A percentile compares a stretch with the other conserved stretches of the same genome.
These are phyloP conservation scores for Penicillium chermesinum DNA, from an alignment of 495 filamentous ascomycete genomes.

Conservation along the genomic window DNA sequence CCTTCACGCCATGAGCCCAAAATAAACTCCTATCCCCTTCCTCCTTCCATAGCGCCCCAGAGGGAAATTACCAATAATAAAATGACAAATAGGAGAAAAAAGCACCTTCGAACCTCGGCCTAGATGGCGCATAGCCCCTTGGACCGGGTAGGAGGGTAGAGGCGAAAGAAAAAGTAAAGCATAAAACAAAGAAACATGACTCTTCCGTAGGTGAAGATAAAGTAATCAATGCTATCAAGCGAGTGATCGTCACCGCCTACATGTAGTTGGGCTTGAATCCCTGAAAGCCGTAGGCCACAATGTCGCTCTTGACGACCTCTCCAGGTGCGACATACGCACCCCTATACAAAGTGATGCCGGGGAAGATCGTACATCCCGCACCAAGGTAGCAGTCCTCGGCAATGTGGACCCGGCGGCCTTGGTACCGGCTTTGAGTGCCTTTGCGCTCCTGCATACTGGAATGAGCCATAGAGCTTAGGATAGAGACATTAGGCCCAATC, in stretches of 20 bases:
- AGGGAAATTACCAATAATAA: too few species aligned
- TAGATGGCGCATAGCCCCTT: too few species aligned
- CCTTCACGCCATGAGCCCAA: neutral
- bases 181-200: neutral
- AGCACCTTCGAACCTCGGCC: too few species aligned
- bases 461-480: constrained; percentile 71
- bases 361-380: constrained; percentile 76
- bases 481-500: constrained; percentile 83
- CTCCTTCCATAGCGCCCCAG: too few species aligned
- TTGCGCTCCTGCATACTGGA: constrained; percentile 71
- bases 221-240: neutral
- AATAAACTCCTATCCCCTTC: neutral
- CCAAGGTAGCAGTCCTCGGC: constrained; percentile 90
- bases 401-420: constrained; percentile 70
- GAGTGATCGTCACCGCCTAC: constrained; percentile 19
- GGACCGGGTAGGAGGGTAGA: too few species aligned
- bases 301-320: constrained; percentile 42
- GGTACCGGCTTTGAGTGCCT: constrained; percentile 66
- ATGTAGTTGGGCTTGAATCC: constrained; percentile 43
- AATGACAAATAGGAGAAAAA: too few species aligned
- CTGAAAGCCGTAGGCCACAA: constrained; percentile 42
- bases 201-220: neutral
- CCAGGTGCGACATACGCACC: constrained; percentile 44
- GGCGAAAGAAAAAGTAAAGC: constrained; percentile 1
- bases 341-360: constrained; percentile 42